Percentiles rank a stretch among this genome's conserved stretches.
Evolutionary conservation across 176 grass and related monocot species (phyloP).

Genomic region (Triticum monococcum): DNA sequence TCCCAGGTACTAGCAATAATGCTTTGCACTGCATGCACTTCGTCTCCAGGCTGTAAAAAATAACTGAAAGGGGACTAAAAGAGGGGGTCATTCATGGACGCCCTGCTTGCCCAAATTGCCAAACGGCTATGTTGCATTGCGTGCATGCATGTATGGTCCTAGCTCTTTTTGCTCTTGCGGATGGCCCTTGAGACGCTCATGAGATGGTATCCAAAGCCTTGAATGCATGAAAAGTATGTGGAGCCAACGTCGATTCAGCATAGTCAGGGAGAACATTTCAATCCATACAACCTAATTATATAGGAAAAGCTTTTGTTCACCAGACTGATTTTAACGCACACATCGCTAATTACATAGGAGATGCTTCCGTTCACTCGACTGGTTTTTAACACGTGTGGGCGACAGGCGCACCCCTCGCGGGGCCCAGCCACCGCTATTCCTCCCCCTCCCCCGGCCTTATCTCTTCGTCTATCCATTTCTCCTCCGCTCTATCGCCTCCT

Average conservation of each 20-base stretch:
- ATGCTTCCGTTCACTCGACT: too few species aligned
- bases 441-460: too few species aligned
- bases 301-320: too few species aligned
- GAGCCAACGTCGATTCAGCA: neutral
- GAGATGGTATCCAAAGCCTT: neutral
- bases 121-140: conserved; percentile 28
- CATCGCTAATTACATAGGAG: too few species aligned
- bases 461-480: too few species aligned
- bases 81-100: conserved; percentile 4
- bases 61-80: conserved; percentile 16
- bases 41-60: conserved; percentile 43
- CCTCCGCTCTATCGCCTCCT: too few species aligned
- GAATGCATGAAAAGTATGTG: conserved; percentile 6
- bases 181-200: neutral
- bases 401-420: too few species aligned
- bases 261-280: neutral
- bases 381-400: too few species aligned
- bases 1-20: neutral
- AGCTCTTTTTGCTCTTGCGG: neutral
- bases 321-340: too few species aligned
- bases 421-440: too few species aligned
- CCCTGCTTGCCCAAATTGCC: conserved; percentile 17
- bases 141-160: conserved; percentile 2
- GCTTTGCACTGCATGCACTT: neutral
- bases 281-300: neutral